Conservation (phyloP, 202 grass and related monocot species). For the Hordeum pubiflorum region DNA sequence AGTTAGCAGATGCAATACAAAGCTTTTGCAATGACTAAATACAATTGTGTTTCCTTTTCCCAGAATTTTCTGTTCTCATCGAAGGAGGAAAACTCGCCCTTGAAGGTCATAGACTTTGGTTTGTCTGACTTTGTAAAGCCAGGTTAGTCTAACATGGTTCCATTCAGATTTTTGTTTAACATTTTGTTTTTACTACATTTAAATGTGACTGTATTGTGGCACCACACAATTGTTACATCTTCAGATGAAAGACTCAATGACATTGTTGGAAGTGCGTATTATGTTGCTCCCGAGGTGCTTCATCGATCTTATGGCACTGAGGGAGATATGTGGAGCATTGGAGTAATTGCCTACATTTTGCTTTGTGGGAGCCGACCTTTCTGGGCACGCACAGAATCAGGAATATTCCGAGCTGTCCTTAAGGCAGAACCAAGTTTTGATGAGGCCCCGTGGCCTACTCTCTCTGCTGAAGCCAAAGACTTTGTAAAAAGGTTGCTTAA, state of each 20-base stretch:
- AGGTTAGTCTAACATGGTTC: constrained; percentile 48
- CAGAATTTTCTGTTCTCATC: constrained; percentile 97
- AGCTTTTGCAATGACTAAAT: not conserved
- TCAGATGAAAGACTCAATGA: constrained; percentile 98
- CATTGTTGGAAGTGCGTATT: constrained; percentile 97
- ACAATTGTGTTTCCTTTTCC: constrained; percentile 15
- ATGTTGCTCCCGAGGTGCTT: constrained; percentile 96
- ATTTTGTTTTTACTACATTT: constrained; percentile 10
- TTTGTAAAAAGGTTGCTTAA: constrained; percentile 94
- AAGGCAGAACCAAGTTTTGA: constrained; percentile 99
- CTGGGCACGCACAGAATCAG: constrained; percentile 93
- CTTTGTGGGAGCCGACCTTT: constrained; percentile 93
- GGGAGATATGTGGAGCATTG: constrained; percentile 99
- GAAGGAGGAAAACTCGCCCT: constrained; percentile 66
- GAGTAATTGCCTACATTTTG: constrained; percentile 98
- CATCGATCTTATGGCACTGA: constrained; percentile 89
- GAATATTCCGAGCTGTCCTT: constrained; percentile 92
- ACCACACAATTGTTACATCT: constrained; percentile 8
- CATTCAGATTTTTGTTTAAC: not conserved
- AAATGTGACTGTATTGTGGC: not conserved
- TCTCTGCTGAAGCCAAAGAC: constrained; percentile 82
- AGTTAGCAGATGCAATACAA: not conserved
- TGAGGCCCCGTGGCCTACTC: constrained; percentile 86
- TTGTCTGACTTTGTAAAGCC: constrained; percentile 98
- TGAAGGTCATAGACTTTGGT: constrained; percentile 99